Percentiles rank a stretch among this genome's conserved stretches.
These are phyloP conservation scores for Salvia rosmarinus DNA, from an alignment of 257 asterid species.

Conservation along the genomic window DNA sequence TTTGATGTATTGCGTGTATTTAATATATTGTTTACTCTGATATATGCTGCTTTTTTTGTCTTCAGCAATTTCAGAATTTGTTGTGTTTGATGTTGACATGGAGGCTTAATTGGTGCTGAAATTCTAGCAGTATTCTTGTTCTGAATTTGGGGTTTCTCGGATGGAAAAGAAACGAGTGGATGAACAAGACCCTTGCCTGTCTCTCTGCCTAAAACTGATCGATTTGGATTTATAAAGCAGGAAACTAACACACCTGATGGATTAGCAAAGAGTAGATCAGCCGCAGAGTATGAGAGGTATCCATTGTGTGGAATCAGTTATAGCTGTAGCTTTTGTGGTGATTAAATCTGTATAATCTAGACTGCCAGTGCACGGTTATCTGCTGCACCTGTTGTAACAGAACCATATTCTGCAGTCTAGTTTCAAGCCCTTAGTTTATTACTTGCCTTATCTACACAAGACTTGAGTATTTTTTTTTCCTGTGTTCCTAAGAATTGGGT, in stretches of 20 bases:
- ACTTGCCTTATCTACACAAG: no score
- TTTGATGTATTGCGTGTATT: conserved; percentile 4
- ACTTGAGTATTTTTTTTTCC: no score
- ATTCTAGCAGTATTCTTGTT: conserved; percentile 19
- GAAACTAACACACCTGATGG: conserved; percentile 66
- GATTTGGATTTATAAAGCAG: conserved; percentile 76
- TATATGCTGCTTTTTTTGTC: conserved; percentile 23
- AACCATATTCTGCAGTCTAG: neutral
- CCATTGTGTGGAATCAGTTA: neutral
- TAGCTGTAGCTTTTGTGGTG: conserved; percentile 23
- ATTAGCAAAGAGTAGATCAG: conserved; percentile 61
- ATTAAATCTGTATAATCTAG: neutral
- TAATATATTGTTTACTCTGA: conserved; percentile 8
- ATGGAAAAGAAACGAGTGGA: conserved; percentile 84
- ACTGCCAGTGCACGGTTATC: conserved; percentile 14
- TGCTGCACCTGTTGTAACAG: conserved; percentile 8
- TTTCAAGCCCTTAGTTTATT: conserved; percentile 11
- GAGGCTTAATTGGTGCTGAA: conserved; percentile 36
- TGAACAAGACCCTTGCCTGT: conserved; percentile 61
- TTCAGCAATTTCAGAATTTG: conserved; percentile 29
- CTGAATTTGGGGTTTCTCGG: conserved; percentile 32
- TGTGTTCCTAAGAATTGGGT: no score
- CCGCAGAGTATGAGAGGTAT: conserved; percentile 78
- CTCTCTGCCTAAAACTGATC: conserved; percentile 62
- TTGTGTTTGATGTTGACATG: conserved; percentile 34